Evolutionary conservation across 2,329 filamentous ascomycete genomes (phyloP).

Genomic region (Hymenoscyphus repandus): DNA sequence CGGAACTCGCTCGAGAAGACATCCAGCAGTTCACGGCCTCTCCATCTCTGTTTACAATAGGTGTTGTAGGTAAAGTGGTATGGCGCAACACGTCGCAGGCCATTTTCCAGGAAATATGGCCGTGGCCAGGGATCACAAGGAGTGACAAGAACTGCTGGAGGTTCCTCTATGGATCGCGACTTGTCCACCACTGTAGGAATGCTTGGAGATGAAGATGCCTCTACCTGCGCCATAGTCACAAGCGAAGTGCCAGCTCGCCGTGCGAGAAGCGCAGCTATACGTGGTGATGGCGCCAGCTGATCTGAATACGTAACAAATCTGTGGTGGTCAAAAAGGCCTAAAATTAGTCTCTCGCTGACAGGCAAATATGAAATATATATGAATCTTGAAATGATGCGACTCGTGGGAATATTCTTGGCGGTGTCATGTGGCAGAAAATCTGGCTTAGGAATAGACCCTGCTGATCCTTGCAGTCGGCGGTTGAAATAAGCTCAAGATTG

Average conservation of each 20-base stretch:
- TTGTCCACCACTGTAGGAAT: conserved; percentile 19
- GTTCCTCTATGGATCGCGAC: conserved; percentile 35
- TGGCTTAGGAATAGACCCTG: not conserved
- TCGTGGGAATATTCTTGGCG: too few species aligned
- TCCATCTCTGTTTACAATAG: conserved; percentile 90
- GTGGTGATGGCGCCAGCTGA: not conserved
- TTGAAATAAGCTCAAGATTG: too few species aligned
- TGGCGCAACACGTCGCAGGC: conserved; percentile 74
- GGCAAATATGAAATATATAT: too few species aligned
- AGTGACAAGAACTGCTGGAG: conserved; percentile 45
- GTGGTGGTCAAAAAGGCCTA: too few species aligned
- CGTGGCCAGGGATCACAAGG: conserved; percentile 51
- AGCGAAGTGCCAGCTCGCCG: not conserved
- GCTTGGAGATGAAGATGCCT: not conserved
- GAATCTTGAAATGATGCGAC: too few species aligned
- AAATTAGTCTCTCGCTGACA: too few species aligned
- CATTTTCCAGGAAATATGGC: conserved; percentile 80
- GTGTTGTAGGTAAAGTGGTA: conserved; percentile 96
- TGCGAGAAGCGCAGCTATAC: not conserved
- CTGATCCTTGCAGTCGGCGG: not conserved
- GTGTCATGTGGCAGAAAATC: too few species aligned
- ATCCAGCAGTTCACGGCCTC: conserved; percentile 72
- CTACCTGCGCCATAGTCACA: not conserved
- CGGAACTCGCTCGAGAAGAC: conserved; percentile 91
- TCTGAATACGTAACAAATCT: too few species aligned